Conservation (phyloP, 768 basidiomycete species). For the Mycena polygramma region DNA sequence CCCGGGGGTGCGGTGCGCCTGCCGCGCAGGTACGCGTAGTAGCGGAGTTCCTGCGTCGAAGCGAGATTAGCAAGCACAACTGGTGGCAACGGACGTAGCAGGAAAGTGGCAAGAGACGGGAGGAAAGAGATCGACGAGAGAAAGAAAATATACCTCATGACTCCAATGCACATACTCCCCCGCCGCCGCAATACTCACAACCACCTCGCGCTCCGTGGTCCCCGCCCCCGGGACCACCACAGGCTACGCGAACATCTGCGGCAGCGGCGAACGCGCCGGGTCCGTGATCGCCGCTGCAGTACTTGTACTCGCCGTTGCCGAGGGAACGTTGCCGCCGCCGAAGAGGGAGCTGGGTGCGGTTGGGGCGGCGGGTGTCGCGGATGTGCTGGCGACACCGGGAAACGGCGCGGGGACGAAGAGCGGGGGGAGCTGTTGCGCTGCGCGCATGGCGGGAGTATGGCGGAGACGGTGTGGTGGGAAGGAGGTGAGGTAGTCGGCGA, state of each 20-base stretch:
- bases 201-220: conserved; percentile 34
- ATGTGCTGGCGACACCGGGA: conserved; percentile 7
- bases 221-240: conserved; percentile 11
- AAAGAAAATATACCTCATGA: conserved; percentile 50
- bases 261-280: conserved; percentile 39
- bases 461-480: conserved; percentile 55
- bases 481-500: conserved; percentile 52
- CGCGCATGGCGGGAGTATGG: conserved; percentile 50
- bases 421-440: conserved; percentile 53
- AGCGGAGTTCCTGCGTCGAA: conserved; percentile 49
- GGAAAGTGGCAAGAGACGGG: too few species aligned
- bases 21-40: conserved; percentile 46
- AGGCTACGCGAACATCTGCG: conserved; percentile 47
- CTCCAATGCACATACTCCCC: conserved; percentile 45
- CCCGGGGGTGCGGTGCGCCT: conserved; percentile 39
- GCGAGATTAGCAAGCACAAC: neutral
- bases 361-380: neutral
- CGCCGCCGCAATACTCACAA: conserved; percentile 48
- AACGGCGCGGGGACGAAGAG: conserved; percentile 51
- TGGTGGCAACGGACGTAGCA: too few species aligned
- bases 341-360: neutral
- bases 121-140: neutral
- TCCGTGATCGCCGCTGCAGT: conserved; percentile 22
- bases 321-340: neutral
- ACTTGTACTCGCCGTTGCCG: neutral